Percentiles rank a stretch among this genome's conserved stretches.
phyloP scores from a whole-genome alignment of 495 filamentous ascomycete genomes.

The Pseudomonodictys pantanalensis region DNA sequence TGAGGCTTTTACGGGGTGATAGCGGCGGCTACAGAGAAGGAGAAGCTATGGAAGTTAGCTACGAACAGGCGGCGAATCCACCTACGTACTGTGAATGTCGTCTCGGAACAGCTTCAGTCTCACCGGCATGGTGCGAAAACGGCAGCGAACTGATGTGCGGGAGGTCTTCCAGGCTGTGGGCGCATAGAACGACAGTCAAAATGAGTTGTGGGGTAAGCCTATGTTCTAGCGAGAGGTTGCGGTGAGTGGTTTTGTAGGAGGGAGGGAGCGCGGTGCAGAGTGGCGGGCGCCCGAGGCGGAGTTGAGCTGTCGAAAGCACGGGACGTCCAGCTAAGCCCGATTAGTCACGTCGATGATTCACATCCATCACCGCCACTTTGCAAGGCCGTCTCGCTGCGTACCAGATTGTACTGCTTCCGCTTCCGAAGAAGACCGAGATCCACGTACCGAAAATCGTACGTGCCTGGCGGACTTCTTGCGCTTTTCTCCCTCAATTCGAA shows the following conservation, averaged over 20 bases:
- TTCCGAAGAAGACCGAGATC: no score
- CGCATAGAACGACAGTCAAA: not conserved
- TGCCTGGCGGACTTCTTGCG: no score
- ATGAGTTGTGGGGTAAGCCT: no score
- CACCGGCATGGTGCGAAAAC: constrained; percentile 11
- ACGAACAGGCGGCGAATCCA: not conserved
- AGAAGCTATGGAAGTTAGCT: constrained; percentile 6
- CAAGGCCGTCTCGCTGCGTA: not conserved
- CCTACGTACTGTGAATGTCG: constrained; percentile 1
- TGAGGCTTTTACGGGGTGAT: not conserved
- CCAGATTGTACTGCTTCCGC: no score
- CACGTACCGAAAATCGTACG: not conserved
- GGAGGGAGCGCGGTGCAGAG: not conserved
- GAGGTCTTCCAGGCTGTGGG: not conserved
- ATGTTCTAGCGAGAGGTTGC: no score
- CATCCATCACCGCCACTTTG: not conserved
- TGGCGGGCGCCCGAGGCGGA: no score
- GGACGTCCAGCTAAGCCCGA: not conserved
- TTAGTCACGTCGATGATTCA: not conserved
- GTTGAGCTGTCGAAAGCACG: not conserved
- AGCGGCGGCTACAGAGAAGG: not conserved
- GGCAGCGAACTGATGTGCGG: not conserved
- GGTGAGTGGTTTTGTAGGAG: not conserved
- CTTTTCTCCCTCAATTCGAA: no score
- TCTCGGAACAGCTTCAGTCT: constrained; percentile 7